These are phyloP conservation scores for Vinca minor DNA, from an alignment of 257 asterid genomes.

Conservation along the genomic window DNA sequence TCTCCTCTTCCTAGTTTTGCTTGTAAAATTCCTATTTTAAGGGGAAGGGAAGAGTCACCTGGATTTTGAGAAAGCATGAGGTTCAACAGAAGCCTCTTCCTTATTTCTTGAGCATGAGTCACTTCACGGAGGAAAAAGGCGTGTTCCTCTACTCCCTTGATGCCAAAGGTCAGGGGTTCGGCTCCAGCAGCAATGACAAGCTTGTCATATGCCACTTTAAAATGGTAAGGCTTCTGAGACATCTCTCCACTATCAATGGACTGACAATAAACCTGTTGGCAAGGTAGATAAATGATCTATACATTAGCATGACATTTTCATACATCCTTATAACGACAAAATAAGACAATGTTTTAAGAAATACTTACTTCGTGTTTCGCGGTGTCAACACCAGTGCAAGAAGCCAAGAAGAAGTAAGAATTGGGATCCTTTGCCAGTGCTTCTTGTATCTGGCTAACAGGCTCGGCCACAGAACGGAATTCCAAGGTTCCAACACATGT, in stretches of 20 bases:
- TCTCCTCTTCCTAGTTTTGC: neutral
- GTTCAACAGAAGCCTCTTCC: conserved; percentile 80
- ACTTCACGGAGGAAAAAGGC: conserved; percentile 89
- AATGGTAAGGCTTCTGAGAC: conserved; percentile 40
- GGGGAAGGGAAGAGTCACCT: conserved; percentile 34
- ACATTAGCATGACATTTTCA: neutral
- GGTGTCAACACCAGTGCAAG: conserved; percentile 56
- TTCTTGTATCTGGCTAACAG: conserved; percentile 75
- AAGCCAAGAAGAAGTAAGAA: conserved; percentile 76
- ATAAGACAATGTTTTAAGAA: neutral
- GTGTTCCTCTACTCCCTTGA: conserved; percentile 71
- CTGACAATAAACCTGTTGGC: conserved; percentile 62
- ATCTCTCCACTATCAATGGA: conserved; percentile 34
- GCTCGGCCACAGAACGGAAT: conserved; percentile 89
- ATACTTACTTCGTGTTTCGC: conserved; percentile 66
- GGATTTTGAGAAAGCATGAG: conserved; percentile 86
- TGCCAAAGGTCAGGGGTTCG: conserved; percentile 81
- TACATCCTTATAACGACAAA: no score
- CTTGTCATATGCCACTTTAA: conserved; percentile 84
- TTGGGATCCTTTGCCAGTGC: conserved; percentile 84
- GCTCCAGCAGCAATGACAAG: conserved; percentile 90
- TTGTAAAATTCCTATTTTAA: neutral
- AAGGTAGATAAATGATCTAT: neutral
- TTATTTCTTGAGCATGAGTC: conserved; percentile 80
- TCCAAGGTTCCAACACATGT: conserved; percentile 96